Base-by-base conservation (phyloP, 2,329 filamentous ascomycete genomes). In the Talaromyces rugulosus region DNA sequence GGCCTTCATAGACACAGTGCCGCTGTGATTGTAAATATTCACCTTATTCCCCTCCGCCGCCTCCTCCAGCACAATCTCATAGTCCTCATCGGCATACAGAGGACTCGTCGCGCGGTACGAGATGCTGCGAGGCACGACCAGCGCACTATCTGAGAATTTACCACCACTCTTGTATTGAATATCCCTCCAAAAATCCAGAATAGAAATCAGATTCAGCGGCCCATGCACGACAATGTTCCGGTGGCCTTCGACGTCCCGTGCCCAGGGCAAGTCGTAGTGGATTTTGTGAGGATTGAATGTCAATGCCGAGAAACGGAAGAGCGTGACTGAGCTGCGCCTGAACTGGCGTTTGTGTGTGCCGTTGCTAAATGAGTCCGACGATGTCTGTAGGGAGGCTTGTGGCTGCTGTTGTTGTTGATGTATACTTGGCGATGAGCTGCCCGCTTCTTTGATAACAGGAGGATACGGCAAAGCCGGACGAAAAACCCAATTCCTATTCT, bases 231-330 rank as follows among this genome's bases (percentile, higher is more conserved):
- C 82, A 30, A 92, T 80, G 63, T 87, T 85, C 6, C 82, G 82
- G 72, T 96, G 88, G 9, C 89, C 90, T 74, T 98, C 95, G 14
- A 87, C 79, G 11, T 84, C 79, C 44, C 83, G 83, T 56, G 87
- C 87, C 76, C 91, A 96, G 50, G 82, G 72, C 1, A 82, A 83
- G 73, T 97, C 90, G 23, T 96, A 82, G 76, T 99, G 95, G 68
- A 98, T 97, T n/a, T 84, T 82, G 76, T 98, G 95, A 0, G 92
- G 91, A 74, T 98, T 99, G 81, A 92, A 93, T 2, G 90, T 94
- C 33, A 99, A 85, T 0, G 92, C 92, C 27, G 90, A 95, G 81
- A 94, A 98, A 63, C 93, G 87, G 78, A 96, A 96, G 58, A 99
- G 86, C 3, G 97, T 84, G 3, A 84, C 80, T 2, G 85, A 80